Evolutionary conservation across 768 basidiomycete genomes (phyloP), one percentile per base, ranked within the genome.

Genomic region (Dictyophora rubrovolvata): DNA sequence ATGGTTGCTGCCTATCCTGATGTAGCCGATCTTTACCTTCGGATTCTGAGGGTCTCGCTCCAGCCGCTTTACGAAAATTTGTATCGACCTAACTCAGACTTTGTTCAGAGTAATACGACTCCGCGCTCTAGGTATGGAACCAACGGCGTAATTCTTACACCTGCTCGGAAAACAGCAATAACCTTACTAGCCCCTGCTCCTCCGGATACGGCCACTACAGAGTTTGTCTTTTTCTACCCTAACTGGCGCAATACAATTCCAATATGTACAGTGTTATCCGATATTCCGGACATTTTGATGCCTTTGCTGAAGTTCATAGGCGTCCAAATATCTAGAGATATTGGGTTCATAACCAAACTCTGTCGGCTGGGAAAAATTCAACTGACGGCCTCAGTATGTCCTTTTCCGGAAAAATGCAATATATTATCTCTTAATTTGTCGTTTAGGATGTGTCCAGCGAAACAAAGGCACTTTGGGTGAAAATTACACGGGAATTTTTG

Each of bases 151-250:
- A 69, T 77, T 7, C 71, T 75, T 5, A 73, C 81, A 6, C 76
- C 79, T 11, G 69, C 78, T 20, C 81, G 83, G 22, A 90, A 87
- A 65, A 74, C 82, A 0, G 68, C 80, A 4, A 75, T 93, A n/a
- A 89, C 90, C 0, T 71, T 87, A 3, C 80, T 80, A 70, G 86
- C 88, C 1, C 94, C 94, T 2, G 80, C 81, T 12, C 93, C 94
- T 22, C 87, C 89, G 0, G 79, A 82, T 64, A 93, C 91, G 20
- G 79, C 74, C 56, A 78, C 75, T 2, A 79, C 78, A n/a, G 83
- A 86, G 54, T 95, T 91, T 65, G 80, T 90, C 5, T 96, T 90
- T 76, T 97, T 96, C 78, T 95, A 86, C 69, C 87, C 91, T 12
- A 77, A 84, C 58, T 97, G 93, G 93, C 69, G 72, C 14, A 80